phyloP scores from a whole-genome alignment of 345 rosid species.

The Salix purpurea region DNA sequence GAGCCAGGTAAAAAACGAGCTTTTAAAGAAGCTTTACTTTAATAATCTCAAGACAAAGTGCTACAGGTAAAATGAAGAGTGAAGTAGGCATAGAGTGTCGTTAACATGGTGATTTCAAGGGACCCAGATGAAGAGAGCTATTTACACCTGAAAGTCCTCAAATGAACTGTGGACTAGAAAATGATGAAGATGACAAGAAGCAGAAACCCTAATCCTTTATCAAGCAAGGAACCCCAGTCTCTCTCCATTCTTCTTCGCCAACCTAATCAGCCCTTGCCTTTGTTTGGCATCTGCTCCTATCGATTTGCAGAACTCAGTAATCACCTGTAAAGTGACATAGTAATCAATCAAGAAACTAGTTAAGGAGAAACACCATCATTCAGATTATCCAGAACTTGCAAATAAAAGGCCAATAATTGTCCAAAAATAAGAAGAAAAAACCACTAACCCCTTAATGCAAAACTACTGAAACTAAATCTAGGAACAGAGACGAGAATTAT shows the following conservation, averaged over 20 bases:
- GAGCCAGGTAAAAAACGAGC: no score
- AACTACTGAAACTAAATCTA: background rate
- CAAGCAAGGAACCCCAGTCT: constrained; percentile 91
- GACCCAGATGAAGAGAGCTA: constrained; percentile 14
- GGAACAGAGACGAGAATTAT: background rate
- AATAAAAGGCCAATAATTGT: background rate
- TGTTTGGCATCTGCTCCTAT: constrained; percentile 96
- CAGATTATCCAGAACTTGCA: background rate
- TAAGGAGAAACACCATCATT: background rate
- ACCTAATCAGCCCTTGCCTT: constrained; percentile 88
- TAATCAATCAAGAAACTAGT: background rate
- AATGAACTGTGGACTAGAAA: constrained; percentile 11
- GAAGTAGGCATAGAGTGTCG: background rate
- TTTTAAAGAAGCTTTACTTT: background rate
- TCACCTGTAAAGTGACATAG: constrained; percentile 45
- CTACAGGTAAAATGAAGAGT: constrained; percentile 17
- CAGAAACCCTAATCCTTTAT: background rate
- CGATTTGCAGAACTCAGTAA: constrained; percentile 89
- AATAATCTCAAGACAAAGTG: background rate
- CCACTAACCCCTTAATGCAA: background rate
- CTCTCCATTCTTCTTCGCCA: constrained; percentile 98
- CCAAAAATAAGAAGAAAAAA: background rate
- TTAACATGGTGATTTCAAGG: constrained; percentile 14
- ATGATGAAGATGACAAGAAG: background rate
- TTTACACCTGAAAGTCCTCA: constrained; percentile 5